Evolutionary conservation across 2,329 filamentous ascomycete species (phyloP).

Genomic region (Verticillium zaregamsianum): DNA sequence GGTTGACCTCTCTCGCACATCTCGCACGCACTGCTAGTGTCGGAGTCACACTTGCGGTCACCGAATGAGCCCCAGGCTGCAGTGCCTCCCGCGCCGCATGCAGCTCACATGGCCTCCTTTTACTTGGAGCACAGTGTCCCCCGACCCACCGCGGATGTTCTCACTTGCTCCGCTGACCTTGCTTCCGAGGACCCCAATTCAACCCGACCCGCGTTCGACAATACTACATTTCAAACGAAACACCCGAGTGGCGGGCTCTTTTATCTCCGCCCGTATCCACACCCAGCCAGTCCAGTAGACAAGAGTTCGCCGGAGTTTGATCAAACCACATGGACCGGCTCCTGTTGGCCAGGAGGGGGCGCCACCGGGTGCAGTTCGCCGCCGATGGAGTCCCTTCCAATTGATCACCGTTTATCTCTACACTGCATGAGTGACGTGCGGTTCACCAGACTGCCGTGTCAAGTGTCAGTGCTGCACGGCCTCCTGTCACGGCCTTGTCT

Average conservation of each 20-base stretch:
- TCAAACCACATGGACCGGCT: background rate
- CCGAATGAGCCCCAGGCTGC: background rate
- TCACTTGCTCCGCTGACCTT: background rate
- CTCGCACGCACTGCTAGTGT: background rate
- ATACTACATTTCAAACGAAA: background rate
- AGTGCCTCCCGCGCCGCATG: background rate
- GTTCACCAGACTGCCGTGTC: background rate
- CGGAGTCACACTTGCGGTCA: background rate
- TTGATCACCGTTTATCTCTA: background rate
- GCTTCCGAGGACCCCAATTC: background rate
- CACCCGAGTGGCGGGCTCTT: background rate
- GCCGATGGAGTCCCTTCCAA: background rate
- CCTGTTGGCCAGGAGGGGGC: background rate
- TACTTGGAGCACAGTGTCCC: background rate
- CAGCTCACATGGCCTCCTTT: background rate
- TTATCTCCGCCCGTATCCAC: background rate
- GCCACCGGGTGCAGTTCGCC: background rate
- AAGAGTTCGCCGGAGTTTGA: background rate
- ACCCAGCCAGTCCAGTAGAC: background rate
- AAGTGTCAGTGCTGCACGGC: background rate
- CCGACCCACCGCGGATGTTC: background rate
- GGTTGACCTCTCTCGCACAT: background rate
- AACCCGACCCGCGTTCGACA: background rate
- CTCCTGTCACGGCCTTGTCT: background rate
- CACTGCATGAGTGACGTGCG: background rate